Conservation (phyloP, 108 stramenopile genomes). For the Cylindrotheca closterium region DNA sequence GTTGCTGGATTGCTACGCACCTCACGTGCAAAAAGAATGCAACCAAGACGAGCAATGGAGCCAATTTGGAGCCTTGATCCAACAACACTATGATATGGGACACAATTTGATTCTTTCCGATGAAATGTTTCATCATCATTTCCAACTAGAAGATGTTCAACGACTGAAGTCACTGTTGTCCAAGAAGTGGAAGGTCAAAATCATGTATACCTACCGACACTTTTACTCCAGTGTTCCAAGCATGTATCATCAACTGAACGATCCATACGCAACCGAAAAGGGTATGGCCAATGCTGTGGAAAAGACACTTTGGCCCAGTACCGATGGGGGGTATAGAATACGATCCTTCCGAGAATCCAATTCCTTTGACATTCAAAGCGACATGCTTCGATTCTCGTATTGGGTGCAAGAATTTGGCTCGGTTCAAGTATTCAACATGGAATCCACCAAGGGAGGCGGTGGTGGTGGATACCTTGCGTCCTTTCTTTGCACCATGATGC, state of each 20-base stretch:
- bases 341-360: background rate
- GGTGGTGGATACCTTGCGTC: background rate
- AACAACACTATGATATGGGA: background rate
- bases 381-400: background rate
- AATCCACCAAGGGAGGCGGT: background rate
- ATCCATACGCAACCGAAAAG: background rate
- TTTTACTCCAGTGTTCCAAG: constrained; percentile 24
- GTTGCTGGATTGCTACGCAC: background rate
- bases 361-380: background rate
- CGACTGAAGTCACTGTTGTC: constrained; percentile 1
- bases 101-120: background rate
- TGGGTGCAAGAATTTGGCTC: background rate
- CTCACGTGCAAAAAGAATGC: background rate
- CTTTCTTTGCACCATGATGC: background rate
- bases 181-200: constrained; percentile 22
- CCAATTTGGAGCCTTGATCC: background rate
- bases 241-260: constrained; percentile 22
- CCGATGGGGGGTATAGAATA: background rate
- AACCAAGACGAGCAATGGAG: background rate
- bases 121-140: background rate
- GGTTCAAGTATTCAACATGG: background rate
- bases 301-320: background rate
- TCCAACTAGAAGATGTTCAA: background rate
- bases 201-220: constrained; percentile 23
- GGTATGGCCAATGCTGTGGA: background rate